Percentiles rank a stretch among this genome's conserved stretches.
These are phyloP conservation scores for Vigna radiata DNA, from an alignment of 306 rosid genomes.

Conservation along the genomic window DNA sequence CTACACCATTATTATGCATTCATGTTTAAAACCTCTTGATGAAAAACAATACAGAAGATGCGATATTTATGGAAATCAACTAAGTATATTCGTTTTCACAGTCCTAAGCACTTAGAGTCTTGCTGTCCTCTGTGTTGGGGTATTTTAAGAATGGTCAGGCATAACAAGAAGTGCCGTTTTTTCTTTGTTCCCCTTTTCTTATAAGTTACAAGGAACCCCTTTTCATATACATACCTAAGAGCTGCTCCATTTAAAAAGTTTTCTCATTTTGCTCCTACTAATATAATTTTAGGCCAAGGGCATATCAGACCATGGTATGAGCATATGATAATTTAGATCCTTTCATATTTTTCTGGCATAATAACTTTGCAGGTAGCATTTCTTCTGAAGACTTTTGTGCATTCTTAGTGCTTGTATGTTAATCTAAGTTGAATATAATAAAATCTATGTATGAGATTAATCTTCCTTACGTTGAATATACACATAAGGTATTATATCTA, in stretches of 20 bases:
- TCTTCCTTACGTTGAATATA: too few relatives aligned
- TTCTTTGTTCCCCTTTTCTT: neutral
- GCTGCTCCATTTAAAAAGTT: neutral
- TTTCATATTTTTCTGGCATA: constrained; percentile 20
- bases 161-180: neutral
- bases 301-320: neutral
- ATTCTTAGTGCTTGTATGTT: neutral
- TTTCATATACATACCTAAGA: constrained; percentile 1
- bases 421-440: neutral
- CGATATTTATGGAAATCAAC: neutral
- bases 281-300: neutral
- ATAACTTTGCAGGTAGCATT: neutral
- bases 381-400: neutral
- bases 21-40: neutral
- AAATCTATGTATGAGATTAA: too few relatives aligned
- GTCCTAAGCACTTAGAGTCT: neutral
- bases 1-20: neutral
- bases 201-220: neutral
- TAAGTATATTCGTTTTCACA: neutral
- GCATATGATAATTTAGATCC: constrained; percentile 10
- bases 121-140: neutral
- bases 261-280: neutral
- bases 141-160: neutral
- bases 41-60: neutral
- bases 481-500: too few relatives aligned